Evolutionary conservation across 176 grass and related monocot genomes (phyloP), one percentile per base, ranked within the genome.

Genomic region (Chrysopogon serrulatus): DNA sequence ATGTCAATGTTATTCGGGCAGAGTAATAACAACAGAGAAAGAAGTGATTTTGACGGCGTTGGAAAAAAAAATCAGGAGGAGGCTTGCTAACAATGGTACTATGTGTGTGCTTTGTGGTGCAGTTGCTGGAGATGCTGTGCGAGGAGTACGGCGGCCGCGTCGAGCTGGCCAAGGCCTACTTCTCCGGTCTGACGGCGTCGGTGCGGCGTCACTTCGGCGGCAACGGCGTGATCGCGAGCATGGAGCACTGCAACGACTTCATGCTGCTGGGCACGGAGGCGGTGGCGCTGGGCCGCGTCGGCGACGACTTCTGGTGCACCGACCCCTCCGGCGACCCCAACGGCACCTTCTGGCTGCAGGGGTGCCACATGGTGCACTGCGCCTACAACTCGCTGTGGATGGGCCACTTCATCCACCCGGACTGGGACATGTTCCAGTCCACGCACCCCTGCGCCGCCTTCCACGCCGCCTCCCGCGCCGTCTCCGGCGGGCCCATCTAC

Each of bases 371-470:
- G 96, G 96, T 99, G 77, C 93, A 96, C 91, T 99, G 96, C 75
- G 91, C 96, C 19, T 99, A 94, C 93, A 99, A 96, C 87, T 89
- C 85, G 8, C 80, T 99, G n/a, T 99, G 96, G 96, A 99, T 99
- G 93, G 96, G 93, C 61, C 81, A 74, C 72, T 99, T 99, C 82
- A 99, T 99, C 80, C 96, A 94, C 75, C 96, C 96, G 0, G 96
- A 98, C 56, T 98, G 96, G 96, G 96, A 98, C 96, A 98, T 98
- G 96, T 98, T 98, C 93, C 96, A 98, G 86, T 95, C 93, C 53
- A 98, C 85, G 23, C 96, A 98, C 80, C 89, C 93, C 33, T 94
- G 91, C 56, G 96, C 96, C 2, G 83, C 85, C 32, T 98, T 98
- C 89, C 96, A 98, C 65, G 96, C 93, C 77, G 96, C 93, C 2